Percentiles rank a stretch among this genome's conserved stretches.
phyloP scores from a whole-genome alignment of 2,329 filamentous ascomycete genomes.

The Geosmithia putterillii region DNA sequence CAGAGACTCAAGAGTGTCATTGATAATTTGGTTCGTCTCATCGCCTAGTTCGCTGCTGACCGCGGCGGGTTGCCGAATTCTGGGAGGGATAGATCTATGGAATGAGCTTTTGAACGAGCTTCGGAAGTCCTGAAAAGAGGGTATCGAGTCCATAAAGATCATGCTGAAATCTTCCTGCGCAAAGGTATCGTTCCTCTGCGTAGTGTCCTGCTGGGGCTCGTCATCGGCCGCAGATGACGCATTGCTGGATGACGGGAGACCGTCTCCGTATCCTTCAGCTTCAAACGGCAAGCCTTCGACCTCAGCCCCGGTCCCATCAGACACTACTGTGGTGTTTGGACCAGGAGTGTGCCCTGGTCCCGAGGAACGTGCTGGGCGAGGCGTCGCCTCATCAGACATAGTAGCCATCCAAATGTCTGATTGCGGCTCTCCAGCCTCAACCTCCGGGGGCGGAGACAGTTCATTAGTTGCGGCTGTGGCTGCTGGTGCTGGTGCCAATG shows the following conservation, averaged over 20 bases:
- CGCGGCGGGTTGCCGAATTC: constrained; percentile 1
- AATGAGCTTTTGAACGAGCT: constrained; percentile 8
- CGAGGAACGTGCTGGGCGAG: constrained; percentile 11
- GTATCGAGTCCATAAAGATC: constrained; percentile 44
- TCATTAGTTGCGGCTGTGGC: not conserved
- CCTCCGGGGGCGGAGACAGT: constrained; percentile 5
- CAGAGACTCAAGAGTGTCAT: constrained; percentile 38
- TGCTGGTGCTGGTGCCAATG: too few relatives aligned
- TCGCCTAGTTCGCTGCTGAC: constrained; percentile 37
- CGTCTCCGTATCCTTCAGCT: constrained; percentile 1
- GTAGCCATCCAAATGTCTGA: constrained; percentile 35
- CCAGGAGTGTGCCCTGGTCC: constrained; percentile 2
- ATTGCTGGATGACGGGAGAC: not conserved
- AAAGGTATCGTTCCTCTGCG: constrained; percentile 24
- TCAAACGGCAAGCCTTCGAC: constrained; percentile 1
- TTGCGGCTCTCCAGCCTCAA: constrained; percentile 12
- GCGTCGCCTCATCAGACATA: constrained; percentile 23
- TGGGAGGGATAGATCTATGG: not conserved
- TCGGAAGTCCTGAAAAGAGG: constrained; percentile 29
- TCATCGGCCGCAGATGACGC: not conserved
- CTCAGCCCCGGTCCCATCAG: not conserved
- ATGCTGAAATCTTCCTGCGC: constrained; percentile 46
- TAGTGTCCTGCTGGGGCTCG: not conserved
- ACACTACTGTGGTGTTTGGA: not conserved
- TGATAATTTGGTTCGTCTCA: constrained; percentile 43